Percentiles rank a stretch among this genome's conserved stretches.
These are phyloP conservation scores for Carex scoparia DNA, from an alignment of 176 grass and related monocot genomes.

Conservation along the genomic window DNA sequence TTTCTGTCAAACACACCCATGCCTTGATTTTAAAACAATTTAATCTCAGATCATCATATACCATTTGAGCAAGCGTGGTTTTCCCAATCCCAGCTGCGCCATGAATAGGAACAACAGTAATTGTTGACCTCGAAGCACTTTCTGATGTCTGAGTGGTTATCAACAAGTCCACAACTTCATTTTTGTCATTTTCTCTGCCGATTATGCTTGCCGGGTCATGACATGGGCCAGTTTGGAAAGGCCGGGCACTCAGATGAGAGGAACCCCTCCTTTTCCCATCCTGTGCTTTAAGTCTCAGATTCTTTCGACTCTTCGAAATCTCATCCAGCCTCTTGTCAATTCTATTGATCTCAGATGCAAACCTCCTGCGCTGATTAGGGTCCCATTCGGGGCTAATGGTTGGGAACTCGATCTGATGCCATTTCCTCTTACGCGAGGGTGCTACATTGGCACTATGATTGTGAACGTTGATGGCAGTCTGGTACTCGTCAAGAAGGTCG, in stretches of 20 bases:
- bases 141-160: background rate
- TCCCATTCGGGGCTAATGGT: background rate
- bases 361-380: background rate
- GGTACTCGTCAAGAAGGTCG: conserved; percentile 26
- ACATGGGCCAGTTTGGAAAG: background rate
- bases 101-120: conserved; percentile 31
- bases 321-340: conserved; percentile 22
- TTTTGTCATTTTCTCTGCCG: background rate
- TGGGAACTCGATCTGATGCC: background rate
- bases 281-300: background rate
- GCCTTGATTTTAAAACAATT: conserved; percentile 22
- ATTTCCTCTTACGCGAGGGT: conserved; percentile 31
- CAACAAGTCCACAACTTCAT: conserved; percentile 7
- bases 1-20: conserved; percentile 33
- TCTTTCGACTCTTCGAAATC: background rate
- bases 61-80: conserved; percentile 31
- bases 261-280: conserved; percentile 4
- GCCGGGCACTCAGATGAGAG: background rate
- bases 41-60: conserved; percentile 15
- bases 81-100: conserved; percentile 40
- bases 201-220: background rate
- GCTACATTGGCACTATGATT: background rate
- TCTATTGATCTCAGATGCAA: conserved; percentile 22
- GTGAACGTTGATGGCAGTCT: conserved; percentile 11
- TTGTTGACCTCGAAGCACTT: background rate